phyloP scores from a whole-genome alignment of 768 basidiomycete species.

The Termitomyces sp. region DNA sequence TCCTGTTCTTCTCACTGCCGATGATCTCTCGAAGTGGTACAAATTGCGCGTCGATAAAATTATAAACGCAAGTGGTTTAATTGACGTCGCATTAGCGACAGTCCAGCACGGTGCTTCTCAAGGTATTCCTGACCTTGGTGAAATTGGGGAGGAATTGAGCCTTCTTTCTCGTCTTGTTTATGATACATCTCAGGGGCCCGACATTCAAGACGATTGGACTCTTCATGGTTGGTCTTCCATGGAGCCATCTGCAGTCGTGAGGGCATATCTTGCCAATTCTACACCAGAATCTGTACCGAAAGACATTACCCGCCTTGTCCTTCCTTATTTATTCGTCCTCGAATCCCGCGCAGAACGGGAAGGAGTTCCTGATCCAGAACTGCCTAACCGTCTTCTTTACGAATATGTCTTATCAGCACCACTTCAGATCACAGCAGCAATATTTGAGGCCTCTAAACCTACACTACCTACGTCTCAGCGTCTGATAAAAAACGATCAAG shows the following conservation, averaged over 20 bases:
- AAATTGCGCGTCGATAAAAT: slow-evolving; percentile 54
- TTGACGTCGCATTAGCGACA: slow-evolving; percentile 73
- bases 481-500: slow-evolving; percentile 76
- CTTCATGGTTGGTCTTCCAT: slow-evolving; percentile 69
- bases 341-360: slow-evolving; percentile 83
- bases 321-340: slow-evolving; percentile 91
- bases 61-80: slow-evolving; percentile 63
- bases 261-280: slow-evolving; percentile 73
- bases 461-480: slow-evolving; percentile 68
- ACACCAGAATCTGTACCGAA: slow-evolving; percentile 56
- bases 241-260: slow-evolving; percentile 58
- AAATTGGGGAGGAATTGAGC: slow-evolving; percentile 87
- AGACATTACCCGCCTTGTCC: slow-evolving; percentile 72
- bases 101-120: slow-evolving; percentile 85
- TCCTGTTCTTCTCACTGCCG: slow-evolving; percentile 33
- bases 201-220: slow-evolving; percentile 63
- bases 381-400: slow-evolving; percentile 64
- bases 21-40: slow-evolving; percentile 74
- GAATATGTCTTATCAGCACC: slow-evolving; percentile 69
- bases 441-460: slow-evolving; percentile 92
- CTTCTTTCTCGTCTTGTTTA: slow-evolving; percentile 86
- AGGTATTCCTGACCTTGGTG: slow-evolving; percentile 73
- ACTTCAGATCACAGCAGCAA: slow-evolving; percentile 60
- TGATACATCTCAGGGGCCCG: slow-evolving; percentile 53
- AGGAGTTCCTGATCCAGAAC: slow-evolving; percentile 59